Base-by-base conservation (phyloP, 352 stramenopile species). In the Phytophthora agathidicida region DNA sequence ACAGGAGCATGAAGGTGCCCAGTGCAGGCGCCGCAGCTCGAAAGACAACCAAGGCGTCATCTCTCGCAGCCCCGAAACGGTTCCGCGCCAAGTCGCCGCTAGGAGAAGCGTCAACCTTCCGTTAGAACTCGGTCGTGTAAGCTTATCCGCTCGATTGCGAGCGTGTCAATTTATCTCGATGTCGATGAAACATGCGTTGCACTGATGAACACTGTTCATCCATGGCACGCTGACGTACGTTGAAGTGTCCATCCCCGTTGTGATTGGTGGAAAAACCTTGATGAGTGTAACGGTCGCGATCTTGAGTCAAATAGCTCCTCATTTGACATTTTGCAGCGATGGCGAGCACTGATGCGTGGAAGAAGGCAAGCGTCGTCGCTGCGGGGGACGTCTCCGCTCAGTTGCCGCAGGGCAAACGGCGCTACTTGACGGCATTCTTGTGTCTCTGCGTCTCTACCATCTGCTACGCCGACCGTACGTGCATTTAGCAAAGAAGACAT, bases 391-490 rank as follows among this genome's bases (percentile, higher is more conserved):
- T 41, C 42, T 45, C 60, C 8, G 31, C 17, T 20, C 44, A 66
- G 39, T 37, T 72, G 0, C 61, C 70, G 37, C 56, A 46, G 31
- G 75, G 75, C 23, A 62, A 42, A 30, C 81, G 81, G 1, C 84
- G 84, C 60, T 91, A 91, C 68, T 36, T 88, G 38, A 96, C 84
- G 27, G 79, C 86, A 7, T 61, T 85, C 38, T 59, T 94, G 36
- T 93, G 84, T 46, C 71, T 92, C 33, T 82, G 80, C 35, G 77
- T 90, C 41, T 88, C 84, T 30, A 90, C 78, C 13, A 89, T 95
- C 57, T 95, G 84, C 72, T 95, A 95, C 49, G 86, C 86, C 19
- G 86, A 93, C 45, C 83, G 86, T 91, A 82, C 24, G 75, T 64
- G 6, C 7, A 2, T 17, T 5, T 46, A n/a, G 24, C 19, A 23